Conservation (phyloP, 208 protist genomes). For the Balamuthia mandrillaris region DNA sequence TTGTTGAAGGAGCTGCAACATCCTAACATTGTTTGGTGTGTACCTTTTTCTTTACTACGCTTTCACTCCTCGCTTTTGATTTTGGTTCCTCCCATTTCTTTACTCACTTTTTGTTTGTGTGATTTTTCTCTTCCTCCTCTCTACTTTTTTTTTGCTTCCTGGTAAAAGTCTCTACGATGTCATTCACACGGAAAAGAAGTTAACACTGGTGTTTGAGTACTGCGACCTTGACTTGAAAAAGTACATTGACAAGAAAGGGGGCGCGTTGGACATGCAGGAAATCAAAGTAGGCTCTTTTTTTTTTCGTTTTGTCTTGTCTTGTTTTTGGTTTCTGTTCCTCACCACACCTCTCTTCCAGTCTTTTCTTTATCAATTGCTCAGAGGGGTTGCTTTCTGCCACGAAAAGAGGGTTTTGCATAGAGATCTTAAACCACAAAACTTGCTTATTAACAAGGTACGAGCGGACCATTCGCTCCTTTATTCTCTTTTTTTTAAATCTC, state of each 20-base stretch:
- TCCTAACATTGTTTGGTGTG: constrained; percentile 71
- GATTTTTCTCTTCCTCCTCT: too few species aligned
- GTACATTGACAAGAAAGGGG: constrained; percentile 61
- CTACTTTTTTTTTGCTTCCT: too few species aligned
- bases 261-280: neutral
- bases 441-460: constrained; percentile 78
- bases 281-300: constrained; percentile 27
- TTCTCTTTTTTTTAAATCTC: too few species aligned
- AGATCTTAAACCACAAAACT: constrained; percentile 86
- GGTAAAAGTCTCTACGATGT: constrained; percentile 75
- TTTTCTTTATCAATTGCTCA: constrained; percentile 77
- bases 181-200: constrained; percentile 68
- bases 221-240: constrained; percentile 78
- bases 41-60: neutral
- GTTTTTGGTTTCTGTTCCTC: too few species aligned
- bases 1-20: constrained; percentile 80
- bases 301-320: neutral
- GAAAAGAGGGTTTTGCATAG: constrained; percentile 80
- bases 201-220: constrained; percentile 80
- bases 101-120: neutral
- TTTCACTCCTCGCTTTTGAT: too few species aligned
- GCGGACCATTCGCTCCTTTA: too few species aligned
- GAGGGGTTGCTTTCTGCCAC: constrained; percentile 82
- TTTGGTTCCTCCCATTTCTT: too few species aligned
- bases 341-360: too few species aligned